phyloP scores from a whole-genome alignment of 208 protist species.

The Acanthamoeba rhysodes region DNA sequence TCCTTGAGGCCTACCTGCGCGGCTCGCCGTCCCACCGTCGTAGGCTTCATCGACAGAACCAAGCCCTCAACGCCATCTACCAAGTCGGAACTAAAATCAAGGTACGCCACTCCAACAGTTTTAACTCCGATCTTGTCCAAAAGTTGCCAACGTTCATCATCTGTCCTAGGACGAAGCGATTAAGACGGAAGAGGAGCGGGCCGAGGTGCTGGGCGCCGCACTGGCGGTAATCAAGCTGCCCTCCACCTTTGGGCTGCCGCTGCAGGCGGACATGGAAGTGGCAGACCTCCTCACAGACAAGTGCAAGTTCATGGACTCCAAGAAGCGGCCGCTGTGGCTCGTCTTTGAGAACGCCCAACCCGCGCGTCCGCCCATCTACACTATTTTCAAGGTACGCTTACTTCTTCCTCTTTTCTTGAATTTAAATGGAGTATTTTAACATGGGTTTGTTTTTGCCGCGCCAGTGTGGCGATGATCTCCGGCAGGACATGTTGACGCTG shows the following conservation, averaged over 20 bases:
- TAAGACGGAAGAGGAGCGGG: conserved; percentile 46
- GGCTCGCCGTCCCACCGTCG: conserved; percentile 80
- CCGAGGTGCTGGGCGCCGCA: neutral
- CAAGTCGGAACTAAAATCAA: neutral
- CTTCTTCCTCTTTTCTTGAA: neutral
- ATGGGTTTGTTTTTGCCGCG: neutral
- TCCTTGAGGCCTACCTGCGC: conserved; percentile 88
- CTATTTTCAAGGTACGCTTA: conserved; percentile 87
- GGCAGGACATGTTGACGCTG: conserved; percentile 95
- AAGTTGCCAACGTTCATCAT: neutral
- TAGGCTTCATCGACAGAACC: neutral
- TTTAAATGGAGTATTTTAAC: neutral
- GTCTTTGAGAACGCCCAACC: conserved; percentile 88
- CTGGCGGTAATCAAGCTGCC: neutral
- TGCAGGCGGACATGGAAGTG: conserved; percentile 76
- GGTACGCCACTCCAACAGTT: neutral
- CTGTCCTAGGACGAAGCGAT: neutral
- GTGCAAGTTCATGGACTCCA: conserved; percentile 86
- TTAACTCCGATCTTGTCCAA: neutral
- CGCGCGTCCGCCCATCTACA: conserved; percentile 56
- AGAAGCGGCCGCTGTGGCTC: conserved; percentile 88
- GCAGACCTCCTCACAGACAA: conserved; percentile 78
- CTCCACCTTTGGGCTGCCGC: conserved; percentile 68
- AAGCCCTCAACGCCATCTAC: neutral
- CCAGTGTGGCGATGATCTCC: conserved; percentile 93